These are phyloP conservation scores for Fermentozyma sake DNA, from an alignment of 1,139 yeast species.

Conservation along the genomic window DNA sequence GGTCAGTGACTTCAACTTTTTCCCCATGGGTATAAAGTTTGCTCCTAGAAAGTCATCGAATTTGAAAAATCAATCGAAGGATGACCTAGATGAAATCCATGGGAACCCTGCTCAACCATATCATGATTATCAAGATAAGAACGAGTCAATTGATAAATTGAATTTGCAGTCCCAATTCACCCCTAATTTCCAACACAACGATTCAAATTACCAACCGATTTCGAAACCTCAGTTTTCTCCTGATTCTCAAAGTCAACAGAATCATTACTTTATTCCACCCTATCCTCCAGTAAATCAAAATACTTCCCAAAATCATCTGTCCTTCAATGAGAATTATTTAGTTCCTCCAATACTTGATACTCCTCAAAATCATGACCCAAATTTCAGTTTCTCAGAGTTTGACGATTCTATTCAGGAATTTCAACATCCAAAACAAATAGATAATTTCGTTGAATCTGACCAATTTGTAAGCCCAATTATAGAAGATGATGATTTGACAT, in stretches of 20 bases:
- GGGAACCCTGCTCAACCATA: too few species aligned
- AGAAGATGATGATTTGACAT: conserved; percentile 6
- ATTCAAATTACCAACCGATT: too few species aligned
- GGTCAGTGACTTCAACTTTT: conserved; percentile 3
- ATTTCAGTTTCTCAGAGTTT: conserved; percentile 24
- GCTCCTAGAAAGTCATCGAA: neutral
- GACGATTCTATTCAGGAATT: conserved; percentile 25
- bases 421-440: too few species aligned
- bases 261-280: too few species aligned
- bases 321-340: too few species aligned
- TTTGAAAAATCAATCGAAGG: conserved; percentile 1
- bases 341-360: conserved; percentile 1
- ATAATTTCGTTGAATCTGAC: conserved; percentile 7
- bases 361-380: conserved; percentile 1
- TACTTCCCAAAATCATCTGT: too few species aligned
- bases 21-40: conserved; percentile 2
- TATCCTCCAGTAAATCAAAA: too few species aligned
- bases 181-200: too few species aligned
- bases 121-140: too few species aligned
- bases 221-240: too few species aligned
- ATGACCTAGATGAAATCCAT: too few species aligned
- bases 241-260: neutral
- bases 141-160: too few species aligned
- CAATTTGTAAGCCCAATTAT: conserved; percentile 11
- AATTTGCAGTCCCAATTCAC: conserved; percentile 1